Base-by-base conservation (phyloP, 2,329 filamentous ascomycete species). In the Epichloe scottii region DNA sequence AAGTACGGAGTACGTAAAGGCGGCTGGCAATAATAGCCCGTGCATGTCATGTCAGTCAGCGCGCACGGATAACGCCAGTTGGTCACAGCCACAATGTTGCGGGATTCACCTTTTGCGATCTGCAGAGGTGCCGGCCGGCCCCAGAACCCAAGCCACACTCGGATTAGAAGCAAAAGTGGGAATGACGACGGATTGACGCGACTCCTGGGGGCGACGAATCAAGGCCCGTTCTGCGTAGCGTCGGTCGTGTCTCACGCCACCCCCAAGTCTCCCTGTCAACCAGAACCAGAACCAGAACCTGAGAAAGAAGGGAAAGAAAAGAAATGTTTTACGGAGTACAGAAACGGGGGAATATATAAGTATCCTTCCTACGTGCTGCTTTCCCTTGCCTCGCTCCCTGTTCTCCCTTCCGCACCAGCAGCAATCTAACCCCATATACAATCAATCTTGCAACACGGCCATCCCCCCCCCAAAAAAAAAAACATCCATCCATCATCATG, bases 401-500 rank as follows among this genome's bases (percentile, higher is more conserved):
- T 30, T 8, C 1, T 0, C 8, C 3, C 8, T 1, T 10, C 26
- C 3, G 26, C 8, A 30, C 8, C 26, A 30, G n/a, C 8, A 30
- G 1, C n/a, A n/a, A 43, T 43, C 14, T 30, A 43, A 43, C 8
- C 26, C 26, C 26, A 30, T 10, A 30, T 4, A 10, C 8, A 30
- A 10, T 1, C 26, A 4, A 30, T 10, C 1, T 30, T 3, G n/a
- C 23, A 44, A 15, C 41, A 10, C 21, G 26, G 3, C 11, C 2
- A 30, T 7, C 21, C 5, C 5, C 2, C 2, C 21, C 23, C 23
- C 2, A 26, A 8, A 26, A 42, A n/a, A n/a, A n/a, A n/a, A n/a
- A n/a, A n/a, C n/a, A n/a, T n/a, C 2, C 33, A 35, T 54, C 50
- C 54, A 49, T 52, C 59, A 59, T 42, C 51, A 69, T 71, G 68